Base-by-base conservation (phyloP, 305 asterid genomes). In the Fraxinus latifolia region DNA sequence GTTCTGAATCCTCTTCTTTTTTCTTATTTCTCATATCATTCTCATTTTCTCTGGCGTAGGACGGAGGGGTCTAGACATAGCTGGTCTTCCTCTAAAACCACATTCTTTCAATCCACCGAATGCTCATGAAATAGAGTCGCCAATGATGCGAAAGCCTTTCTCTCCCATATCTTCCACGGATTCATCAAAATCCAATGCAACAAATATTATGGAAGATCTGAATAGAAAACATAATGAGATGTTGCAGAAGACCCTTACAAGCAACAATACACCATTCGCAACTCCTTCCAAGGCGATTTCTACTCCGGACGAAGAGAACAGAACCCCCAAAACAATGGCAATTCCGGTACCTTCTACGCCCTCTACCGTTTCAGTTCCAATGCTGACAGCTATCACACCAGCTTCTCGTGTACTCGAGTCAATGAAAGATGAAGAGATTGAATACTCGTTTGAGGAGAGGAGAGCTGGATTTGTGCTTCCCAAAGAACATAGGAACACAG, bases 141-240 rank as follows among this genome's bases (percentile, higher is more conserved):
- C 95, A 81, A 83, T 87, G 85, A 81, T 72, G 27, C 91, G 99
- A 78, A 92, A 83, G 87, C 99, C 99, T 21, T 96, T 96, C 89
- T 96, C 99, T 68, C 99, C 99, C 70, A 89, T 96, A 83, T 89
- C 94, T 82, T 92, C 97, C 58, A 90, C 91, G 4, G 98, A 93
- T 42, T 90, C 95, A 14, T 90, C 97, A 15, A 90, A 83, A 78
- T 86, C 96, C 37, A 91, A 87, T 25, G 91, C 85, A 36, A 79
- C 89, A 50, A 91, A 96, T 81, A 83, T 91, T 34, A 60, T 90
- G 80, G 95, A 92, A 73, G 99, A 92, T 76, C 77, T 85, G 42
- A 90, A 88, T 90, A 85, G 83, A 80, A 95, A 93, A 60, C 97
- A 92, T 7, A 84, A 79, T 32, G 94, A 88, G n/a, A 81, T 87